Conservation (phyloP, 2,329 filamentous ascomycete genomes). For the Bimuria novae-zelandiae region DNA sequence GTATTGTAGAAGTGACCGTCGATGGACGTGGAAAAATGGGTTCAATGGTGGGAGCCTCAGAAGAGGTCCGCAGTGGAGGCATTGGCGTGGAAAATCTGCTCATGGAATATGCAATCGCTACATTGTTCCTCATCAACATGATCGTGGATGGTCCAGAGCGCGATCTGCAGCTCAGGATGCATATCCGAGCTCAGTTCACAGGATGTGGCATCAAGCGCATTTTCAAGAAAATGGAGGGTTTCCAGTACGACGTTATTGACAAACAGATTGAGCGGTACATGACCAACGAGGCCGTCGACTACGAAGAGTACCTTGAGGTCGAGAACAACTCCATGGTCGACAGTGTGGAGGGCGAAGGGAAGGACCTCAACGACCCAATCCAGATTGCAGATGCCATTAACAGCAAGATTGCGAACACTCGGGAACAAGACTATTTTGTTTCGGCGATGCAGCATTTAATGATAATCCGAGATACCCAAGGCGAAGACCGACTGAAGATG, state of each 20-base stretch:
- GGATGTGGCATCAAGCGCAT: constrained; percentile 95
- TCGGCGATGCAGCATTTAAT: constrained; percentile 94
- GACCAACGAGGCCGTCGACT: constrained; percentile 95
- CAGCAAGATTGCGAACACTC: constrained; percentile 78
- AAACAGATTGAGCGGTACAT: constrained; percentile 96
- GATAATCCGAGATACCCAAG: constrained; percentile 87
- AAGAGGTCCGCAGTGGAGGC: constrained; percentile 92
- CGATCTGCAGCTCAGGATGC: constrained; percentile 88
- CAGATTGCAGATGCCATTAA: constrained; percentile 96
- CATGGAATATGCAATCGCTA: constrained; percentile 98
- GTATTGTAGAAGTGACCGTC: constrained; percentile 93
- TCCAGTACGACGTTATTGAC: constrained; percentile 97
- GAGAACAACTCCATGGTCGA: constrained; percentile 92
- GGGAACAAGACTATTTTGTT: constrained; percentile 92
- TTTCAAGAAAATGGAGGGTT: constrained; percentile 94
- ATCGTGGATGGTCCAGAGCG: constrained; percentile 87
- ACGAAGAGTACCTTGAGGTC: constrained; percentile 92
- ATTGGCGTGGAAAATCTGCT: constrained; percentile 98
- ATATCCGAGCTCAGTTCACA: constrained; percentile 94
- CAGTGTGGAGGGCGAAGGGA: constrained; percentile 80
- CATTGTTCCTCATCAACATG: constrained; percentile 95
- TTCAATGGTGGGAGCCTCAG: constrained; percentile 92
- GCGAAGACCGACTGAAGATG: constrained; percentile 89
- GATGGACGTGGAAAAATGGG: constrained; percentile 99
- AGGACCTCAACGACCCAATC: constrained; percentile 87